Base-by-base conservation (phyloP, 345 rosid species). In the Adansonia digitata region DNA sequence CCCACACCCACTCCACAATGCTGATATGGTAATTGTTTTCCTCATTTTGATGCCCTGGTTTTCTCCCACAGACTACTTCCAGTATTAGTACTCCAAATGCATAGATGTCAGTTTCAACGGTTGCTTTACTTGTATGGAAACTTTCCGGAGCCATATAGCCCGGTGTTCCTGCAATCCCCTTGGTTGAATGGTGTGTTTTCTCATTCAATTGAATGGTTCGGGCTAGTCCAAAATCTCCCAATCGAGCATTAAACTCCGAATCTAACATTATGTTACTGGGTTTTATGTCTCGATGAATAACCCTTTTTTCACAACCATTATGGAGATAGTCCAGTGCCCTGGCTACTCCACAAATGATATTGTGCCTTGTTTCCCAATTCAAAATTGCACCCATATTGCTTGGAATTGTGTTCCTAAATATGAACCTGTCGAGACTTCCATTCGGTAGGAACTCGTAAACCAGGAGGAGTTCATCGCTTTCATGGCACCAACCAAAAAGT, bases 111-210 rank as follows among this genome's bases (percentile, higher is more conserved):
- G 92, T 91, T 71, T 92, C 91, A 13, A 86, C 68, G 0, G 93
- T 89, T 2, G 91, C 93, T 76, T 90, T 83, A 13, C 93, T 88
- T 0, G 83, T 86, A 7, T 86, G 85, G 27, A 88, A 80, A 69
- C 81, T 81, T 82, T 94, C 97, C 0, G 98, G 96, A 51, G 96
- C 93, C 91, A 92, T 94, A 75, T 94, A 94, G 0, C 92, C 94
- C 0, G 83, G 88, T 18, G 97, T 94, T 68, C 98, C 89, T 6
- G 93, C 89, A 0, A 93, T 80, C 77, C 81, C 94, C 14, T 82
- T 88, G 0, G 95, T 91, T 0, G 91, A 84, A 79, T 91, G 89
- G 77, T 94, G 94, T 1, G 95, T 90, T 78, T 85, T 75, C 40
- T 89, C 85, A 1, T 82, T 83, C 40, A 68, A 79, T 9, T 85